Base-by-base conservation (phyloP, 2,329 filamentous ascomycete genomes). In the Chaetomium sp. region DNA sequence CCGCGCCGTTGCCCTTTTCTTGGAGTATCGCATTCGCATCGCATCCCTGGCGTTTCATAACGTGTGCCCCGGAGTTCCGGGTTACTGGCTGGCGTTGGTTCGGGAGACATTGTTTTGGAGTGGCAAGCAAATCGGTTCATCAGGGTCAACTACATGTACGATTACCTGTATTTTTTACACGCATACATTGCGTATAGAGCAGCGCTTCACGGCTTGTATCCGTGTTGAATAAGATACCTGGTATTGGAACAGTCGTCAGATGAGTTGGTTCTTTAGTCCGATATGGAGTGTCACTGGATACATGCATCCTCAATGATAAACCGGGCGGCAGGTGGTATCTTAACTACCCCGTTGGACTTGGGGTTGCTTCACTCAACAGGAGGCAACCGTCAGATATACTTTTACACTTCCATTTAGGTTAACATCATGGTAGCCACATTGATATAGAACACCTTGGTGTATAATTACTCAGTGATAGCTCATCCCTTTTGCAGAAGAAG, bases 61-160 rank as follows among this genome's bases (percentile, higher is more conserved):
- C n/a, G 8, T 29, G 5, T 53, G 12, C 31, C 31, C 25, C 21
- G 53, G 53, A 29, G 50, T 53, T 53, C 25, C 5, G 4, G 50
- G 27, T 2, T 6, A 2, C 3, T 35, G 19, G 9, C 9, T 33
- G 56, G 42, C 29, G 56, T 33, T 58, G 42, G n/a, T 57, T 57
- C 16, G 21, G 35, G 7, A 27, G 33, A 9, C 4, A 42, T 57
- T 16, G 45, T 45, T 56, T 16, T 57, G 33, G 27, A 29, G 50
- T n/a, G 53, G 19, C 31, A 23, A n/a, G 53, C 31, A 56, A 31
- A 21, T 21, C 10, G 6, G 31, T 38, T 25, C n/a, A 16, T 16
- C 33, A 57, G 54, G 21, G 54, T 57, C 33, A 42, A 57, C 33
- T 57, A 16, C 16, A 27, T 57, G 33, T 57, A 45, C 21, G 7